phyloP scores from a whole-genome alignment of 768 basidiomycete species.

The Leccinellum albellum region DNA sequence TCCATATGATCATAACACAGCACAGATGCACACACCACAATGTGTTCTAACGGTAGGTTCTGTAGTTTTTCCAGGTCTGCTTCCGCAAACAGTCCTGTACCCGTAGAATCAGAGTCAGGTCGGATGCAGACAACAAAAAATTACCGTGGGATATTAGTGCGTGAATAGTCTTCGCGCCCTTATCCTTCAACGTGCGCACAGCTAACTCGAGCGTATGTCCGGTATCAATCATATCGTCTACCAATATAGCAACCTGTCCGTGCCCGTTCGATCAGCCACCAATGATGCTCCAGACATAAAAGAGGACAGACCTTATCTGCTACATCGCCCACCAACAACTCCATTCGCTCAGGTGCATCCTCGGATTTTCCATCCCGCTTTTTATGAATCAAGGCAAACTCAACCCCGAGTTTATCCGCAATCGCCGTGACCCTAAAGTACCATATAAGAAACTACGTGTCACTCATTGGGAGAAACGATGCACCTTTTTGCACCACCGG shows the following conservation, averaged over 20 bases:
- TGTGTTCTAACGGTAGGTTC: constrained; percentile 70
- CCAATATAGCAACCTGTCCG: constrained; percentile 79
- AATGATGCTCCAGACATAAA: neutral
- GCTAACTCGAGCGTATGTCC: constrained; percentile 87
- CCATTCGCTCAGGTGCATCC: constrained; percentile 76
- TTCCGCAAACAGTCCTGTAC: constrained; percentile 74
- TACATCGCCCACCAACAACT: constrained; percentile 93
- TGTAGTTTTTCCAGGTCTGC: constrained; percentile 65
- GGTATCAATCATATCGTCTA: constrained; percentile 99
- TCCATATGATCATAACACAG: neutral
- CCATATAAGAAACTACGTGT: constrained; percentile 2
- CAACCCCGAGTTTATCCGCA: constrained; percentile 91
- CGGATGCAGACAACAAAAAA: constrained; percentile 13
- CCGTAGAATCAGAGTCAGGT: constrained; percentile 4
- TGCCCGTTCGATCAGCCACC: constrained; percentile 4
- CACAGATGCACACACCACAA: constrained; percentile 59
- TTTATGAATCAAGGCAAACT: constrained; percentile 94
- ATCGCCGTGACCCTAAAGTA: constrained; percentile 80
- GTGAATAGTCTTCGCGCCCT: constrained; percentile 82
- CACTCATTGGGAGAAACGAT: constrained; percentile 25
- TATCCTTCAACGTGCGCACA: constrained; percentile 79
- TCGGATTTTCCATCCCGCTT: constrained; percentile 70
- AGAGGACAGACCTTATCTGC: constrained; percentile 63
- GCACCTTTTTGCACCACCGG: constrained; percentile 97
- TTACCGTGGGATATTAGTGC: constrained; percentile 91